phyloP scores from a whole-genome alignment of 495 filamentous ascomycete genomes.

The Corynascus novoguineensis region DNA sequence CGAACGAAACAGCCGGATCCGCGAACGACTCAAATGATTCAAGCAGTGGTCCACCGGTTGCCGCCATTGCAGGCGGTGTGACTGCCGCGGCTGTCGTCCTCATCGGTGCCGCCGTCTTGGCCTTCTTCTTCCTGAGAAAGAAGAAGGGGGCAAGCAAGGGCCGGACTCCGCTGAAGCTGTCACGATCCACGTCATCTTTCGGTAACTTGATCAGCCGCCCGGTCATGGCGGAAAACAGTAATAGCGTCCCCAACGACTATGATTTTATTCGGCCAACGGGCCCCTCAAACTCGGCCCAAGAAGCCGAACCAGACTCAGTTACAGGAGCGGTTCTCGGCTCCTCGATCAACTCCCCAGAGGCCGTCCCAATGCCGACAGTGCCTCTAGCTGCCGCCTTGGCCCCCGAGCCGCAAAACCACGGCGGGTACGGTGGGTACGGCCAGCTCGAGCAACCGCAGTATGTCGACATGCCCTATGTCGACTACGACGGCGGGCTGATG shows the following conservation, averaged over 20 bases:
- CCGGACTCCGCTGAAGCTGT: conserved; percentile 27
- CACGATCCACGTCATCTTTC: conserved; percentile 43
- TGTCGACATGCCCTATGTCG: conserved; percentile 11
- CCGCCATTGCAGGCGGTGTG: conserved; percentile 24
- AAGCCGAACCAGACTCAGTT: background rate
- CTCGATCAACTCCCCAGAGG: conserved; percentile 1
- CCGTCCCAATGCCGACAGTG: background rate
- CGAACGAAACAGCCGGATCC: background rate
- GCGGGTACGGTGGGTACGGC: conserved; percentile 19
- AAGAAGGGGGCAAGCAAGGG: conserved; percentile 17
- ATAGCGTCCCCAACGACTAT: conserved; percentile 31
- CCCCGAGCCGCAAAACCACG: conserved; percentile 11
- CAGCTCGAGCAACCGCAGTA: conserved; percentile 12
- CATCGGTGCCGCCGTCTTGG: conserved; percentile 29
- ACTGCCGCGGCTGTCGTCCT: conserved; percentile 21
- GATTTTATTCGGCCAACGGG: conserved; percentile 28
- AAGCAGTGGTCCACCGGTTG: conserved; percentile 13
- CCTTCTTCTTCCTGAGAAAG: conserved; percentile 27
- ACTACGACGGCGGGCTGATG: conserved; percentile 8
- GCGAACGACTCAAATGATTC: background rate
- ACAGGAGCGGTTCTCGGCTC: conserved; percentile 4
- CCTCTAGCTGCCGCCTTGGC: background rate
- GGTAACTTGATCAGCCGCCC: conserved; percentile 44
- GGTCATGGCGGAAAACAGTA: conserved; percentile 33
- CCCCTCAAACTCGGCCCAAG: background rate